These are phyloP conservation scores for Hirsutella thompsonii DNA, from an alignment of 2,329 filamentous ascomycete genomes.

Conservation along the genomic window DNA sequence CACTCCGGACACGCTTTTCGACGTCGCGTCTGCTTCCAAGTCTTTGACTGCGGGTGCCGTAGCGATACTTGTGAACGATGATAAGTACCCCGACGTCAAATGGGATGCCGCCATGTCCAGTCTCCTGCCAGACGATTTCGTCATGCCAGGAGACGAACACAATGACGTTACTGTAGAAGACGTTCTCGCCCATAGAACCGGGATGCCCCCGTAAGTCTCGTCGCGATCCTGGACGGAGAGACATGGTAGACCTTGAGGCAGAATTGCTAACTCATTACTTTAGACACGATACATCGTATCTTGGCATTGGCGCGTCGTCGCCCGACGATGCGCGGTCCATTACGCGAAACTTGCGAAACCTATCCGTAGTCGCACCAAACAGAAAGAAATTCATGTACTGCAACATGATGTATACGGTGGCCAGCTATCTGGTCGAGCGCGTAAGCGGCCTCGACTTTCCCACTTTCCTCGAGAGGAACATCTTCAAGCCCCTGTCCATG, in stretches of 20 bases:
- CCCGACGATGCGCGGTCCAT: conserved; percentile 12
- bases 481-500: conserved; percentile 3
- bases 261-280: background rate
- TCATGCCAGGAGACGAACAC: conserved; percentile 9
- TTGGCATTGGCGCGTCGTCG: conserved; percentile 5
- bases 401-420: conserved; percentile 16
- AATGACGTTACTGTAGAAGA: conserved; percentile 13
- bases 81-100: conserved; percentile 9
- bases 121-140: conserved; percentile 14
- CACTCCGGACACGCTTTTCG: conserved; percentile 14
- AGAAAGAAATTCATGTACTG: conserved; percentile 12
- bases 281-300: conserved; percentile 13
- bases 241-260: background rate
- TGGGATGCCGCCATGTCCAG: conserved; percentile 12
- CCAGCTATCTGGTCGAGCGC: conserved; percentile 11
- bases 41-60: conserved; percentile 14
- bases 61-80: conserved; percentile 11
- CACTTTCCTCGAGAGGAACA: conserved; percentile 9
- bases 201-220: conserved; percentile 11
- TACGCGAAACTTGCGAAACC: conserved; percentile 14
- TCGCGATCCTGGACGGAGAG: conserved; percentile 12
- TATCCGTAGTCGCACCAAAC: conserved; percentile 10
- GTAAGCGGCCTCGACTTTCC: conserved; percentile 7
- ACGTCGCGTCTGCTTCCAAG: conserved; percentile 14
- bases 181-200: conserved; percentile 12